A percentile compares a stretch with the other conserved stretches of the same genome.
These are phyloP conservation scores for Gliomastix tumulicola DNA, from an alignment of 2,329 filamentous ascomycete species.

Conservation along the genomic window DNA sequence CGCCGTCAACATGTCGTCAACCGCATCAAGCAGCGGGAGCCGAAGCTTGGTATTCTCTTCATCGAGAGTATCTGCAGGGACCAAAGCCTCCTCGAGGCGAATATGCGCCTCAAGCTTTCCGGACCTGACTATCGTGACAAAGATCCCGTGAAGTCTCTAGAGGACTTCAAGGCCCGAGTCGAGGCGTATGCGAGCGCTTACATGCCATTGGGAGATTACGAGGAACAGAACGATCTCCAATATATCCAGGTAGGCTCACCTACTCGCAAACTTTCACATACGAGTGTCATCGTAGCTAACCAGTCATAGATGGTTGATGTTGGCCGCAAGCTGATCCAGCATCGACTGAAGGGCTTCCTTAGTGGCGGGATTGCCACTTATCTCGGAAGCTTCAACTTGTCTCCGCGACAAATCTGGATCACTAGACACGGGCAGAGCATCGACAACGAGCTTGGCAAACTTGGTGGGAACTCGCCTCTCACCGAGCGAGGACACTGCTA, in stretches of 20 bases:
- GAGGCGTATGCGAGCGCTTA: conserved; percentile 93
- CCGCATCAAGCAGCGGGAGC: conserved; percentile 74
- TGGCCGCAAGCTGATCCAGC: conserved; percentile 85
- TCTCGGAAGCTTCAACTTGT: conserved; percentile 92
- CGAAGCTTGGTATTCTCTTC: conserved; percentile 85
- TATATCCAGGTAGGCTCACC: conserved; percentile 64
- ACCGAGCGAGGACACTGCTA: conserved; percentile 77
- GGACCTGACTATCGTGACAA: conserved; percentile 95
- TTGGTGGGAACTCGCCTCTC: conserved; percentile 83
- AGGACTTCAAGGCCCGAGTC: conserved; percentile 89
- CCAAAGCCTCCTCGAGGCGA: conserved; percentile 77
- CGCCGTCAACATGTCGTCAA: conserved; percentile 79
- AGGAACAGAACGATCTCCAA: conserved; percentile 84
- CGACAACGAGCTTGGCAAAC: conserved; percentile 81
- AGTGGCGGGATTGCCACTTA: conserved; percentile 91
- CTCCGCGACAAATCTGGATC: conserved; percentile 95
- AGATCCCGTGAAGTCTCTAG: conserved; percentile 76
- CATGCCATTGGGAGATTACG: conserved; percentile 80
- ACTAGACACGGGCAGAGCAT: conserved; percentile 87
- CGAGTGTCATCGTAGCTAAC: not conserved
- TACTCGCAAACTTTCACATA: not conserved
- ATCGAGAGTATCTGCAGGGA: conserved; percentile 93
- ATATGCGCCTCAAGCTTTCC: conserved; percentile 94
- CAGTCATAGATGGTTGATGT: conserved; percentile 88
- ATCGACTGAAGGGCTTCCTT: conserved; percentile 86